Percentiles rank a stretch among this genome's conserved stretches.
These are phyloP conservation scores for Coemansia asiatica DNA, from an alignment of 192 early-diverging fungal genomes.

Conservation along the genomic window DNA sequence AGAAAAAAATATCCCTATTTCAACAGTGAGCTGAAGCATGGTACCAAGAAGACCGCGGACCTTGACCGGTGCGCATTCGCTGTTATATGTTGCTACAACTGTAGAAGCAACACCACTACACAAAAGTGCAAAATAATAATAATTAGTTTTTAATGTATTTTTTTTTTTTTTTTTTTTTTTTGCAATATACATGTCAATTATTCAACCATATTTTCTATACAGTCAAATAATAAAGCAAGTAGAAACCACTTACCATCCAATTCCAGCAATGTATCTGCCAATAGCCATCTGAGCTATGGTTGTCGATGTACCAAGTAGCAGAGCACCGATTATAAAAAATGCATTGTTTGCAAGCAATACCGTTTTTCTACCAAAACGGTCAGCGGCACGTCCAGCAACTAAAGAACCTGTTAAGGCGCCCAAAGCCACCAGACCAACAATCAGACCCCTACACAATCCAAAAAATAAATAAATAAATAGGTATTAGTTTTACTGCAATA, in stretches of 20 bases:
- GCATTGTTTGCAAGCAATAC: conserved; percentile 66
- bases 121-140: no score
- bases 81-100: conserved; percentile 69
- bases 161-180: no score
- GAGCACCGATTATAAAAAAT: conserved; percentile 65
- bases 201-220: no score
- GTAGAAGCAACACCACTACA: conserved; percentile 65
- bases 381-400: conserved; percentile 57
- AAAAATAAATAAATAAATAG: conserved; percentile 14
- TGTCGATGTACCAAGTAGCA: conserved; percentile 62
- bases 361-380: conserved; percentile 63
- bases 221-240: no score
- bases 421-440: conserved; percentile 58
- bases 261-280: conserved; percentile 72
- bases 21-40: conserved; percentile 71
- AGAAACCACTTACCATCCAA: conserved; percentile 59
- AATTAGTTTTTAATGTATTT: not conserved
- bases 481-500: conserved; percentile 1
- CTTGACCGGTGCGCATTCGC: conserved; percentile 70
- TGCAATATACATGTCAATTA: no score
- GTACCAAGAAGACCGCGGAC: conserved; percentile 69
- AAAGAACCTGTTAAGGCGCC: conserved; percentile 69
- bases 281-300: conserved; percentile 61
- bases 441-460: conserved; percentile 52
- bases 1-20: conserved; percentile 72